Evolutionary conservation across 148 eudicot genomes (phyloP).

Genomic region (Vaccinium darrowii): DNA sequence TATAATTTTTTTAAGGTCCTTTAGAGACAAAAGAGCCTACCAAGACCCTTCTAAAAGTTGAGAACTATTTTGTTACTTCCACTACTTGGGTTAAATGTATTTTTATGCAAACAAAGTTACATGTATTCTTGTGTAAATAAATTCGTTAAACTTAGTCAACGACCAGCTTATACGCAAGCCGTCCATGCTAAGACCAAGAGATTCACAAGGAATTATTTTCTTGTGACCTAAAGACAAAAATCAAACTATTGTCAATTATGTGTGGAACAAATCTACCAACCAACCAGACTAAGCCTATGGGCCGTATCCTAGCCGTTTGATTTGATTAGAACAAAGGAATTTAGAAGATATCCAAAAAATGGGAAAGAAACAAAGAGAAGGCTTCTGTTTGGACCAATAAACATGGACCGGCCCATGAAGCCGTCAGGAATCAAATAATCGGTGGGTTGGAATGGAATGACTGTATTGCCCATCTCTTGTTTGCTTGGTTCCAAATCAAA

Average conservation of each 20-base stretch:
- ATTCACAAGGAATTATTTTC: too few relatives aligned
- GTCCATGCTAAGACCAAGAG: too few relatives aligned
- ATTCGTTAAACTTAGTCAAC: background rate
- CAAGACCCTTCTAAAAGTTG: background rate
- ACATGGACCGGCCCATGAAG: slow-evolving; percentile 10
- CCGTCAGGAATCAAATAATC: background rate
- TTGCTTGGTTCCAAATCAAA: background rate
- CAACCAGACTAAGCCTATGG: too few relatives aligned
- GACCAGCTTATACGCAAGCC: too few relatives aligned
- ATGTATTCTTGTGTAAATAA: background rate
- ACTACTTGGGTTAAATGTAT: background rate
- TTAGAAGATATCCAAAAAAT: background rate
- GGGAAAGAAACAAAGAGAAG: slow-evolving; percentile 4
- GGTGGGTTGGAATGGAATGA: background rate
- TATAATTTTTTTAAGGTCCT: too few relatives aligned
- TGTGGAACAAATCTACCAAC: too few relatives aligned
- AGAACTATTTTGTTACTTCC: background rate
- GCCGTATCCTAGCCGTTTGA: too few relatives aligned
- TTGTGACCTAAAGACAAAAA: too few relatives aligned
- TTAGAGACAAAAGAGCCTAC: background rate
- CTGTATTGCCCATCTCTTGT: background rate
- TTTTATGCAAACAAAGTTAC: background rate
- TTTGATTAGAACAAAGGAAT: too few relatives aligned
- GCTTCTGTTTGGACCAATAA: slow-evolving; percentile 17
- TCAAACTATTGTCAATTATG: too few relatives aligned